These are phyloP conservation scores for Cladosporium austrohemisphaericum DNA, from an alignment of 2,329 filamentous ascomycete species.

Conservation along the genomic window DNA sequence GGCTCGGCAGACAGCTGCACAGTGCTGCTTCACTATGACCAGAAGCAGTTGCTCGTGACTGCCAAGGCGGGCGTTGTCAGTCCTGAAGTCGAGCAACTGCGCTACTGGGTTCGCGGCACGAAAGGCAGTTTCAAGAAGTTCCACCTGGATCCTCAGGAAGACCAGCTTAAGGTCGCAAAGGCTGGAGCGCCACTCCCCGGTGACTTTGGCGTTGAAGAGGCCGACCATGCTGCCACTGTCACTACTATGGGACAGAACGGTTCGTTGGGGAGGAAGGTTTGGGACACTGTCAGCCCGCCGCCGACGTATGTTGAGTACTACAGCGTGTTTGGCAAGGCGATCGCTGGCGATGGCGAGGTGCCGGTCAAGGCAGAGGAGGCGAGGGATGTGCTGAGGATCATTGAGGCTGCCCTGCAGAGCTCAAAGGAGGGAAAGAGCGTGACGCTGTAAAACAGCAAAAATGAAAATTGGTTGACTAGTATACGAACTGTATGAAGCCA, in stretches of 20 bases:
- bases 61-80: slow-evolving; percentile 67
- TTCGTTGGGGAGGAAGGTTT: slow-evolving; percentile 45
- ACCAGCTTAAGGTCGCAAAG: slow-evolving; percentile 59
- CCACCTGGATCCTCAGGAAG: slow-evolving; percentile 70
- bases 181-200: slow-evolving; percentile 57
- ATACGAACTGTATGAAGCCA: too few species aligned
- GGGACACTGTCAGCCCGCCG: slow-evolving; percentile 60
- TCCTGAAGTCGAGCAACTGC: slow-evolving; percentile 64
- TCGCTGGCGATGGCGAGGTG: slow-evolving; percentile 49
- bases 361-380: slow-evolving; percentile 54
- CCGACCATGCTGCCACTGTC: slow-evolving; percentile 56
- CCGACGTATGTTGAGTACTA: slow-evolving; percentile 69
- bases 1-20: slow-evolving; percentile 51
- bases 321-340: slow-evolving; percentile 49
- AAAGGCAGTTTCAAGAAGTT: slow-evolving; percentile 72
- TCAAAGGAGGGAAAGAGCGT: slow-evolving; percentile 49
- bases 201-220: slow-evolving; percentile 62
- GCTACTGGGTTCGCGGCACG: slow-evolving; percentile 73
- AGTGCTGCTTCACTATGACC: slow-evolving; percentile 62
- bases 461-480: too few species aligned
- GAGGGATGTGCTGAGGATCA: slow-evolving; percentile 52
- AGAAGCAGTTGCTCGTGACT: slow-evolving; percentile 59
- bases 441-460: too few species aligned
- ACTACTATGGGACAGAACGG: slow-evolving; percentile 47
- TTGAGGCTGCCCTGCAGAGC: slow-evolving; percentile 55